A percentile compares a stretch with the other conserved stretches of the same genome.
Conservation (phyloP, 768 basidiomycete species). For the Lactarius sp. region DNA sequence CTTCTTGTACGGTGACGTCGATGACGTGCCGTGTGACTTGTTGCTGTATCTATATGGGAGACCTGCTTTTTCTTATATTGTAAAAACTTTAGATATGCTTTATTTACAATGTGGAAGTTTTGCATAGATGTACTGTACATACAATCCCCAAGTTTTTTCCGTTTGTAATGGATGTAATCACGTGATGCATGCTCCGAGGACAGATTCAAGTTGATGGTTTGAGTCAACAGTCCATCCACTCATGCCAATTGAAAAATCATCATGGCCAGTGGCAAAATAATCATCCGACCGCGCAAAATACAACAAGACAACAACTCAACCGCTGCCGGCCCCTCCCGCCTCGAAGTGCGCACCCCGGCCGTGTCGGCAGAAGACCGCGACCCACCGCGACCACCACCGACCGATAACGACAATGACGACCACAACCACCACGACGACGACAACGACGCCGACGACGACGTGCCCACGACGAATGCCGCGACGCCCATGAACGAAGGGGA, state of each 20-base stretch:
- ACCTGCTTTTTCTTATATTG: conserved; percentile 5
- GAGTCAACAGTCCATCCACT: no score
- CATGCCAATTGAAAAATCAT: no score
- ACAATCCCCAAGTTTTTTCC: no score
- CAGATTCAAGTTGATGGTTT: no score
- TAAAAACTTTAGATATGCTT: conserved; percentile 15
- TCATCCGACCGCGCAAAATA: conserved; percentile 21
- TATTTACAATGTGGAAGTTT: background rate
- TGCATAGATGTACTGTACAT: conserved; percentile 8
- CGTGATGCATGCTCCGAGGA: no score
- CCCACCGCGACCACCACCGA: background rate
- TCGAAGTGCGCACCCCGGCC: conserved; percentile 12
- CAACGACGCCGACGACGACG: conserved; percentile 20
- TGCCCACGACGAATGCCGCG: conserved; percentile 8
- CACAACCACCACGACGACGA: conserved; percentile 19
- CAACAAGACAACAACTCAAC: conserved; percentile 17
- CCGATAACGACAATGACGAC: conserved; percentile 10
- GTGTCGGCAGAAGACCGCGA: background rate
- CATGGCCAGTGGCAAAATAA: conserved; percentile 25
- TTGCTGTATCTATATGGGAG: background rate
- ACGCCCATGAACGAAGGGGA: conserved; percentile 14
- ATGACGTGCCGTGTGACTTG: background rate
- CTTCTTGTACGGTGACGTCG: background rate
- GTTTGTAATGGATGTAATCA: no score
- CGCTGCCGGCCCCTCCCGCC: conserved; percentile 5